Base-by-base conservation (phyloP, 2,329 filamentous ascomycete genomes). In the Colletotrichum aenigma region DNA sequence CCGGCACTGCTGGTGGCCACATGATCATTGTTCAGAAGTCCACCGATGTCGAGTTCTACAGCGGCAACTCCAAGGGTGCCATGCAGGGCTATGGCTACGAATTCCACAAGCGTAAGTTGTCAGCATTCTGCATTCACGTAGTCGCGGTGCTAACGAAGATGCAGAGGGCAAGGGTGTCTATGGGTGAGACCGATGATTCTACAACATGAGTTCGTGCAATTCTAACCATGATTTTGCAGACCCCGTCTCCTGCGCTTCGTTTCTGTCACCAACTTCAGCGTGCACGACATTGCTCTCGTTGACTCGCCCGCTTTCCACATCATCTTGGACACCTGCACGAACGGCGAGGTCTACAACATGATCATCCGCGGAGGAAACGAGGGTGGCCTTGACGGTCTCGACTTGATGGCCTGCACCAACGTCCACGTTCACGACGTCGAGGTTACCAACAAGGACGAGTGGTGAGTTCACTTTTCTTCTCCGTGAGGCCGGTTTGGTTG, bases 361-460 rank as follows among this genome's bases (percentile, higher is more conserved):
- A 85, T 87, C n/a, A 87, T 90, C 66, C 86, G 87, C 4, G 89
- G 89, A 28, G 88, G 85, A 15, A 85, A 89, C 76, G 80, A 83
- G 77, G 89, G 89, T 36, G 88, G 88, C 32, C 84, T 91, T 7
- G 90, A 92, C 79, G 91, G 90, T 4, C 85, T 92, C 71, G 88
- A 91, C 79, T 85, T 91, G 6, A 90, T 86, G 83, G 68, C 72
- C 13, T 86, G 87, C 15, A 86, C 81, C 60, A 91, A 92, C 77
- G 87, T 91, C 69, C 90, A 88, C 87, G 83, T 91, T 64, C 90
- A 92, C 79, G 90, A 92, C 79, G 85, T 92, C 58, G 88, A 89
- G 83, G 90, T 92, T 7, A 91, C 90, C 28, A 92, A 92, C 86
- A 91, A 91, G 81, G 89, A 92, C 79, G 91, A 92, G 79, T 91